Percentiles rank a stretch among this genome's conserved stretches.
phyloP scores from a whole-genome alignment of 345 rosid species.

The Citrus maxima region DNA sequence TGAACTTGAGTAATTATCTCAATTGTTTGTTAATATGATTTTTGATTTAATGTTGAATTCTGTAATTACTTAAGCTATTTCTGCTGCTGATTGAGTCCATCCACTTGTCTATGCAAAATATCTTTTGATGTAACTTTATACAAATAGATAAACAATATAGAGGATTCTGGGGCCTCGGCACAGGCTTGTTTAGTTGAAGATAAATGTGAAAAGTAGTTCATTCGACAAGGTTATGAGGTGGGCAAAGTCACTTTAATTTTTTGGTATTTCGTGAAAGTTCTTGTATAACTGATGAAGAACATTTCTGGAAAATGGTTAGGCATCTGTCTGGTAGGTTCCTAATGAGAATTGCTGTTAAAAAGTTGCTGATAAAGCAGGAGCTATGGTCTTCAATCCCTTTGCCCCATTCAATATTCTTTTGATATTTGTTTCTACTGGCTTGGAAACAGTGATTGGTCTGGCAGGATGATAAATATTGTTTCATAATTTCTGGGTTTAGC shows the following conservation, averaged over 20 bases:
- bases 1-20: slow-evolving; percentile 3
- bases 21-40: not conserved
- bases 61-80: not conserved
- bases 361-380: not conserved
- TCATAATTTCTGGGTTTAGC: not conserved
- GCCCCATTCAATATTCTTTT: not conserved
- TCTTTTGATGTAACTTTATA: not conserved
- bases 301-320: not conserved
- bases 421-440: not conserved
- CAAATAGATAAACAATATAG: not conserved
- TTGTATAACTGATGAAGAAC: not conserved
- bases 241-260: not conserved
- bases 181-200: not conserved
- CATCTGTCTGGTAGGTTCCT: not conserved
- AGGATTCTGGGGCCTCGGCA: not conserved
- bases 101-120: not conserved
- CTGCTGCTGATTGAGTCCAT: not conserved
- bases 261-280: not conserved
- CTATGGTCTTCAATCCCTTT: not conserved
- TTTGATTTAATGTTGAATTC: not conserved
- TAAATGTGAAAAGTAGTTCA: not conserved
- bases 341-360: not conserved
- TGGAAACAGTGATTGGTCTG: not conserved
- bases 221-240: not conserved
- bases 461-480: not conserved